Evolutionary conservation across 2,329 filamentous ascomycete species (phyloP), one percentile per base, ranked within the genome.

Genomic region (Pleurostoma richardsiae): DNA sequence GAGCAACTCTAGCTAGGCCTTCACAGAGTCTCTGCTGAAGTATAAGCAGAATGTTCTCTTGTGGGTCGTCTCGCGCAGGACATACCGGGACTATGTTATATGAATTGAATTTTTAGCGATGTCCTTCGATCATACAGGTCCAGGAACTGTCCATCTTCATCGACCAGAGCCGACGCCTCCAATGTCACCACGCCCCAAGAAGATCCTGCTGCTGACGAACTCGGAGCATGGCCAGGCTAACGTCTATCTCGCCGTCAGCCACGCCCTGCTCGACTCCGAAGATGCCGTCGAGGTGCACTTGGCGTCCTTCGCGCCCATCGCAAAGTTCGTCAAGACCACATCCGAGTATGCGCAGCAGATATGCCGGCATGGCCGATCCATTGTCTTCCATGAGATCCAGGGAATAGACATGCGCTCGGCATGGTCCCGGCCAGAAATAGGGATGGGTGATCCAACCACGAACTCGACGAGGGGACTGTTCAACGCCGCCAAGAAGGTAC

Each of bases 301-400:
- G 29, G 71, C 65, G 3, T 73, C 73, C 0, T 74, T 71, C 49
- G 47, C 54, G 1, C 56, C 58, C 4, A 56, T 74, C 1, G 59
- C 65, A 19, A 39, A 53, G 4, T 61, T 62, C 2, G 57, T 70
- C 4, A 31, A 49, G 1, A 52, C 52, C 6, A 50, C 59, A 29
- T 57, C 54, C 39, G 43, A 51, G n/a, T 49, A 40, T 11, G 50
- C 45, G 40, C 46, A 27, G 4, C 28, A n/a, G 19, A 29, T 26
- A 6, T 40, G 5, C 19, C 28, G 28, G 19, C 29, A 36, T 4
- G n/a, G 39, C 5, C 19, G 27, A 11, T n/a, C n/a, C 1, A 54
- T 60, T 11, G 45, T 49, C 10, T 64, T 63, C 44, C 61, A 66
- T 44, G 7, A 41, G 19, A 54, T 64, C 10, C 33, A 48, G 4